These are phyloP conservation scores for Pleurotus tuoliensis DNA, from an alignment of 768 basidiomycete species.

Conservation along the genomic window DNA sequence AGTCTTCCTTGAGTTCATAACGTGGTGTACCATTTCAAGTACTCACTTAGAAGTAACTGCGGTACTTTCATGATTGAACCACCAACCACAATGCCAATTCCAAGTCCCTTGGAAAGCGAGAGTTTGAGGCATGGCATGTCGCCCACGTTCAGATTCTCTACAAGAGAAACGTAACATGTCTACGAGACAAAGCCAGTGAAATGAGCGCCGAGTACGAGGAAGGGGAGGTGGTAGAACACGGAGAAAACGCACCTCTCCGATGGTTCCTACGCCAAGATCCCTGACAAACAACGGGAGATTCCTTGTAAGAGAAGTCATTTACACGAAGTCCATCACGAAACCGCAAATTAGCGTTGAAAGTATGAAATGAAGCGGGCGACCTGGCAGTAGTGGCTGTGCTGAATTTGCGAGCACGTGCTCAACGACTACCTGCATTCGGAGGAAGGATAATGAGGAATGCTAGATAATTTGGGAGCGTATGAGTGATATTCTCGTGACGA, in stretches of 20 bases:
- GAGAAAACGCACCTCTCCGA: conserved; percentile 65
- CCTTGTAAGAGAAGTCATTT: conserved; percentile 75
- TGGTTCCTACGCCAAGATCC: conserved; percentile 75
- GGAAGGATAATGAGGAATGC: no score
- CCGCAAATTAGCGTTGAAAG: no score
- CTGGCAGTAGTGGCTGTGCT: no score
- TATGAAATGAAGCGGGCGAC: no score
- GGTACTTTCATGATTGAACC: conserved; percentile 97
- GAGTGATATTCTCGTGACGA: no score
- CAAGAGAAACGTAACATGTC: conserved; percentile 89
- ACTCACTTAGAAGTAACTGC: conserved; percentile 81
- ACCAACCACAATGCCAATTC: conserved; percentile 88
- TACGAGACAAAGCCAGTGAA: conserved; percentile 22
- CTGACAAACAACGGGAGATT: conserved; percentile 82
- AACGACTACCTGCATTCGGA: no score
- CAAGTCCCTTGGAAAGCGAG: conserved; percentile 87
- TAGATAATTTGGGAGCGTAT: no score
- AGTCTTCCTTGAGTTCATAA: conserved; percentile 1
- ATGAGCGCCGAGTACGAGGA: background rate
- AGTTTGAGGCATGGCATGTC: conserved; percentile 88
- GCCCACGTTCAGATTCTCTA: conserved; percentile 76
- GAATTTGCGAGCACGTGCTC: no score
- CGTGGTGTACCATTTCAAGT: background rate
- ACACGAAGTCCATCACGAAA: no score
- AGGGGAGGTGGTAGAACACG: background rate